Evolutionary conservation across 2,329 filamentous ascomycete genomes (phyloP).

Genomic region (Aspergillus clavatus): DNA sequence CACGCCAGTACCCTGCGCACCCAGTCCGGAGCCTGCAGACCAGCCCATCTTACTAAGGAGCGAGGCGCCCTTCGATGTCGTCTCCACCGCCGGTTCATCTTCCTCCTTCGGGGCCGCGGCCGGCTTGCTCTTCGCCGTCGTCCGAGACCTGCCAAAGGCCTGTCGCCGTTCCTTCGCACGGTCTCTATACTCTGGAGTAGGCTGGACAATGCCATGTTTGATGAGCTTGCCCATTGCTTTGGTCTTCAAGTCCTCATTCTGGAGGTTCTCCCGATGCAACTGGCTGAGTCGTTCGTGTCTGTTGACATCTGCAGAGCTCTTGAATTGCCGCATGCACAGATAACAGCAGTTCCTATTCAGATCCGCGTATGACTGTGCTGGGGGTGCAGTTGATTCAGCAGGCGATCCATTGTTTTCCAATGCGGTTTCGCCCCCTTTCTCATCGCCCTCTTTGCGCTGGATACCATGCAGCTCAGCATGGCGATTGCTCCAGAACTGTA

Average conservation of each 20-base stretch:
- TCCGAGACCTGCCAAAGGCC: slow-evolving; percentile 37
- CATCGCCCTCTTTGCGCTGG: slow-evolving; percentile 29
- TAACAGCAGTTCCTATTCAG: slow-evolving; percentile 55
- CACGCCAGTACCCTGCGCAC: slow-evolving; percentile 46
- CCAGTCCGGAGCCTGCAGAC: slow-evolving; percentile 45
- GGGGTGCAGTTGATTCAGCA: slow-evolving; percentile 28
- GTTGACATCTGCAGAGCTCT: slow-evolving; percentile 50
- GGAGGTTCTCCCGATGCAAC: slow-evolving; percentile 53
- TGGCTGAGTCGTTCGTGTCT: slow-evolving; percentile 57
- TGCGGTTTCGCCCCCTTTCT: slow-evolving; percentile 13
- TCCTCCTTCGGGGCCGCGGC: slow-evolving; percentile 29
- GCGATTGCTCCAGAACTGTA: slow-evolving; percentile 68
- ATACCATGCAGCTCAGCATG: slow-evolving; percentile 62
- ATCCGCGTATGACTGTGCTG: slow-evolving; percentile 57
- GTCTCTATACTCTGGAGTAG: slow-evolving; percentile 42
- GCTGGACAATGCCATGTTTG: slow-evolving; percentile 39
- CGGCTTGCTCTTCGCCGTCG: slow-evolving; percentile 17
- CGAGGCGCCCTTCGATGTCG: slow-evolving; percentile 46
- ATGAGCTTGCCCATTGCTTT: slow-evolving; percentile 40
- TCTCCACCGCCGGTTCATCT: slow-evolving; percentile 24
- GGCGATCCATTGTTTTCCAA: slow-evolving; percentile 25
- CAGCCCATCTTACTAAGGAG: slow-evolving; percentile 50
- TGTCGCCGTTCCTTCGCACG: slow-evolving; percentile 44
- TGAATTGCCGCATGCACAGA: slow-evolving; percentile 58
- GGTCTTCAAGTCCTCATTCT: slow-evolving; percentile 45